Evolutionary conservation across 345 rosid species (phyloP), one percentile per base, ranked within the genome.

Genomic region (Citrus unshiu): DNA sequence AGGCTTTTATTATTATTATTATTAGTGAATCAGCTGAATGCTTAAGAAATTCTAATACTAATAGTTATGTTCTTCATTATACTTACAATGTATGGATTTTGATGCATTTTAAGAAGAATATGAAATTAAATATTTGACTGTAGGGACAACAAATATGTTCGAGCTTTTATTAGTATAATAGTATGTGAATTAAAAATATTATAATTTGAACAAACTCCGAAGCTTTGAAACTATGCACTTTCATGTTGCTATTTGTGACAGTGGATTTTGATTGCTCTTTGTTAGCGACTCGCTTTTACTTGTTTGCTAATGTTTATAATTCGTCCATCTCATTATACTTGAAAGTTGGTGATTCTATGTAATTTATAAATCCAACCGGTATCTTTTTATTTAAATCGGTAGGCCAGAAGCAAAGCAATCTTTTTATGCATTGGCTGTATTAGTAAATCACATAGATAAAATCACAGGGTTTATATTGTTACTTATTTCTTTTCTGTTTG

Each of bases 401-500:
- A 65, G 58, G 24, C 37, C 34, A 30, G 24, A 18, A 43, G 65
- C 9, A 9, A 67, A n/a, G 5, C 57, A 34, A 35, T 24, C 3
- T 5, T 19, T 68, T 65, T 21, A 7, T 7, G 43, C 43, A 66
- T 21, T 34, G 43, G 9, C 30, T 2, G 22, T 18, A 34, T 9
- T 46, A 46, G 46, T 46, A n/a, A 19, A 7, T 75, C 30, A 46
- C 49, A 9, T 9, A 19, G 56, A 14, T 60, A 61, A 9, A 40
- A 4, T 59, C 18, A 25, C 43, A 6, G 10, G n/a, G 19, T 74
- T 19, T 61, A 43, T 34, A 43, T 8, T 18, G 67, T 39, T 24
- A 73, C 24, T 73, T 70, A 46, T 73, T 70, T 62, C 59, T 75
- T 74, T 70, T 22, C 25, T 72, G 76, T 21, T 12, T 85, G 74